Evolutionary conservation across 345 rosid genomes (phyloP).

Genomic region (Reutealis trisperma): DNA sequence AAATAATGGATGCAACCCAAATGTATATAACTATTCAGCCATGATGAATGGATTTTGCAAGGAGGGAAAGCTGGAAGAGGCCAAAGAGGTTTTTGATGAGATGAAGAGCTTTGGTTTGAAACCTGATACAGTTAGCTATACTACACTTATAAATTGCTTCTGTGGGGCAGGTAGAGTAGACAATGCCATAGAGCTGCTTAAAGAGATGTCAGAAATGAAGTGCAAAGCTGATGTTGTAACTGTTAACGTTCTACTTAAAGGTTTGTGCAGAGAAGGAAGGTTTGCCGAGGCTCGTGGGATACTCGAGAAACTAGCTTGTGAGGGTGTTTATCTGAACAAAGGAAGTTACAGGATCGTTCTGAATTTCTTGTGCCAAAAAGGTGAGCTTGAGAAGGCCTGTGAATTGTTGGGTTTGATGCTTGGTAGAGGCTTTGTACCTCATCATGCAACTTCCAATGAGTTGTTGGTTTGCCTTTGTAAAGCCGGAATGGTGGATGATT

Average conservation of each 20-base stretch:
- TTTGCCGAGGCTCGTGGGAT: conserved; percentile 59
- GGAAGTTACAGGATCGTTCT: conserved; percentile 80
- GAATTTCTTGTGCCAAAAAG: conserved; percentile 59
- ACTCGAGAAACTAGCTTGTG: conserved; percentile 50
- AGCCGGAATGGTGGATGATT: conserved; percentile 54
- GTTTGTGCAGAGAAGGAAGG: conserved; percentile 65
- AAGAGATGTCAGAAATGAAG: conserved; percentile 63
- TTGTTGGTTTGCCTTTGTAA: conserved; percentile 58
- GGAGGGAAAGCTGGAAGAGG: conserved; percentile 61
- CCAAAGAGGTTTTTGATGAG: conserved; percentile 53
- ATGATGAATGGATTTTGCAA: conserved; percentile 68
- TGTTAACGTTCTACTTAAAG: conserved; percentile 71
- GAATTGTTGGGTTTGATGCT: conserved; percentile 62
- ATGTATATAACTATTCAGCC: conserved; percentile 64
- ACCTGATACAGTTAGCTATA: conserved; percentile 70
- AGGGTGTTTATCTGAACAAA: conserved; percentile 69
- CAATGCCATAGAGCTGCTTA: conserved; percentile 61
- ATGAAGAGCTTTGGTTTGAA: conserved; percentile 61
- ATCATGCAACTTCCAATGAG: conserved; percentile 80
- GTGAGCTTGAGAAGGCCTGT: conserved; percentile 60
- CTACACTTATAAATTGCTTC: conserved; percentile 69
- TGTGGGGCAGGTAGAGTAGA: conserved; percentile 54
- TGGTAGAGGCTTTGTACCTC: conserved; percentile 60
- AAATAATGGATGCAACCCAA: conserved; percentile 72
- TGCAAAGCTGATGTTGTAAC: conserved; percentile 76